Evolutionary conservation across 352 stramenopile genomes (phyloP).

Genomic region (Phytophthora nicotianae): DNA sequence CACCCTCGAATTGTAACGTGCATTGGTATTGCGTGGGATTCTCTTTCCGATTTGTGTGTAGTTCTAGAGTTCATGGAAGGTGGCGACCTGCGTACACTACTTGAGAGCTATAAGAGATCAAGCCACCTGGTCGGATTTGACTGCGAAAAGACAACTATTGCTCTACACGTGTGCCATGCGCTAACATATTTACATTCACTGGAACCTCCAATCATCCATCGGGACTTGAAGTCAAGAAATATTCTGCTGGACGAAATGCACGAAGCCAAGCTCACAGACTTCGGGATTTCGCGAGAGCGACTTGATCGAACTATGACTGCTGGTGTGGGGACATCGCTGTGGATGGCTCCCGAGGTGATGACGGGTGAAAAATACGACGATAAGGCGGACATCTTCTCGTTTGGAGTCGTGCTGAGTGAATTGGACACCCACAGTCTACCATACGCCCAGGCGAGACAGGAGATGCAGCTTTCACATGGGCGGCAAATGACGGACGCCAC

Average conservation of each 20-base stretch:
- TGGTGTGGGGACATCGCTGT: neutral
- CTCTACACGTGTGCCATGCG: neutral
- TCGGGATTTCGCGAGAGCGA: neutral
- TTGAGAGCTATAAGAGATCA: slow-evolving; percentile 10
- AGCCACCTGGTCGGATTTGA: neutral
- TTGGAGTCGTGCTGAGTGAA: slow-evolving; percentile 3
- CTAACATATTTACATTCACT: slow-evolving; percentile 6
- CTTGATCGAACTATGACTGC: slow-evolving; percentile 9
- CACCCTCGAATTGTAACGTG: slow-evolving; percentile 8
- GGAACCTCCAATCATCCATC: neutral
- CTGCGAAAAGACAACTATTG: slow-evolving; percentile 3
- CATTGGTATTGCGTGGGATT: slow-evolving; percentile 10
- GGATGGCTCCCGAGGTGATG: slow-evolving; percentile 14
- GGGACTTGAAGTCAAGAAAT: slow-evolving; percentile 5
- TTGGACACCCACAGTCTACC: neutral
- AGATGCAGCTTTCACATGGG: slow-evolving; percentile 1
- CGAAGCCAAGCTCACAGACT: slow-evolving; percentile 6
- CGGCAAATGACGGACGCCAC: slow-evolving; percentile 6
- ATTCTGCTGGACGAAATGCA: slow-evolving; percentile 6
- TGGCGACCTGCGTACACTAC: neutral
- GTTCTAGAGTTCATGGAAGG: slow-evolving; percentile 18
- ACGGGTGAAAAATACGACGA: slow-evolving; percentile 6
- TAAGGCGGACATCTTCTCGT: slow-evolving; percentile 6
- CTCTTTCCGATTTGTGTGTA: slow-evolving; percentile 15
- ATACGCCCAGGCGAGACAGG: neutral